Percentiles rank a stretch among this genome's conserved stretches.
Evolutionary conservation across 148 eudicot genomes (phyloP).

Genomic region (Chenopodium album): DNA sequence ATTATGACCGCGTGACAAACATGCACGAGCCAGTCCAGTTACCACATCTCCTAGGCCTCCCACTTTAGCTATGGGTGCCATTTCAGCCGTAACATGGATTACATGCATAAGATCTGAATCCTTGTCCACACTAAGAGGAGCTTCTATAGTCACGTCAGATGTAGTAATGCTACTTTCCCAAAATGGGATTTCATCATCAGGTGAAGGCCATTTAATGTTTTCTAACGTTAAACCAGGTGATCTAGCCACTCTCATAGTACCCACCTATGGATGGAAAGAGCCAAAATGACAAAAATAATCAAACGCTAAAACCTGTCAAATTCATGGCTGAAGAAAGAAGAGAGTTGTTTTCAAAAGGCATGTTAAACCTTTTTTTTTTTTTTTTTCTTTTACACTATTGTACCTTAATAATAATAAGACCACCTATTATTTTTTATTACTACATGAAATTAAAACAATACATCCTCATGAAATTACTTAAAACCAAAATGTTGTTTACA

Average conservation of each 20-base stretch:
- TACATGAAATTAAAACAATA: background rate
- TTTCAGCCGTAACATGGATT: slow-evolving; percentile 82
- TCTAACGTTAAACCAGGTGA: slow-evolving; percentile 28
- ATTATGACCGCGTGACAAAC: slow-evolving; percentile 73
- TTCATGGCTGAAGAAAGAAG: background rate
- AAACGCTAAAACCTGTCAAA: background rate
- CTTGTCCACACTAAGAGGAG: slow-evolving; percentile 33
- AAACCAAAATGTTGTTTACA: background rate
- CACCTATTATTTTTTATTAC: background rate
- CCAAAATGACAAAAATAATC: background rate
- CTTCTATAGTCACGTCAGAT: slow-evolving; percentile 35
- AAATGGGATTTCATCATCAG: slow-evolving; percentile 65
- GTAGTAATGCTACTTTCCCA: slow-evolving; percentile 54
- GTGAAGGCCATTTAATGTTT: slow-evolving; percentile 65
- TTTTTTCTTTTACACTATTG: no score
- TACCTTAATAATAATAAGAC: no score
- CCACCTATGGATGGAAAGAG: slow-evolving; percentile 32
- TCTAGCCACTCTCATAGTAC: slow-evolving; percentile 27
- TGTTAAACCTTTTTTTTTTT: no score
- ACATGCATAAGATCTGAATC: slow-evolving; percentile 60
- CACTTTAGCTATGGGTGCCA: slow-evolving; percentile 92
- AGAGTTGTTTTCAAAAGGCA: background rate
- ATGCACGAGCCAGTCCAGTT: slow-evolving; percentile 88
- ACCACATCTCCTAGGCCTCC: slow-evolving; percentile 96
- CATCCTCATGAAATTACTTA: background rate